Conservation (phyloP, 495 filamentous ascomycete genomes). For the Neurospora hispaniola region DNA sequence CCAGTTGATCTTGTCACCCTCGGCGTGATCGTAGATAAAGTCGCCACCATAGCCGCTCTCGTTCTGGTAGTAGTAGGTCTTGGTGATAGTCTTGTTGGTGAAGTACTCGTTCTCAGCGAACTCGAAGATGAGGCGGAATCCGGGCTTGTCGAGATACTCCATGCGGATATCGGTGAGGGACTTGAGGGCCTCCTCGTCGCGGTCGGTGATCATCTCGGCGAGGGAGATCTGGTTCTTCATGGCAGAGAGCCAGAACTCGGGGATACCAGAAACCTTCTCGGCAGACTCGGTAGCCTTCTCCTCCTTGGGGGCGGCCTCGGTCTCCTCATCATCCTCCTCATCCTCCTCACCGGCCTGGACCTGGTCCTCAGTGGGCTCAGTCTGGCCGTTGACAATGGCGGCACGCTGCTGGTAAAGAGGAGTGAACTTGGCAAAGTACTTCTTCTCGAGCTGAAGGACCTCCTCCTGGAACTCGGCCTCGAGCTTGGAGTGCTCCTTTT, state of each 20-base stretch:
- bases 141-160: constrained; percentile 97
- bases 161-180: constrained; percentile 89
- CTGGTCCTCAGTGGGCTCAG: constrained; percentile 79
- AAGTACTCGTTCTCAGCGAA: constrained; percentile 94
- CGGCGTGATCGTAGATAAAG: constrained; percentile 99
- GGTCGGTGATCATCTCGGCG: constrained; percentile 95
- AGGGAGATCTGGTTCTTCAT: constrained; percentile 99
- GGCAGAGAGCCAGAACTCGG: constrained; percentile 98
- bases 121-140: constrained; percentile 96
- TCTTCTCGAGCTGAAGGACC: constrained; percentile 95
- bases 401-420: constrained; percentile 94
- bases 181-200: constrained; percentile 88
- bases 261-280: constrained; percentile 59
- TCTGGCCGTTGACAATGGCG: constrained; percentile 78
- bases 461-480: constrained; percentile 98
- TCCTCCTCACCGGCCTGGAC: constrained; percentile 77
- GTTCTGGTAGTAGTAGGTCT: constrained; percentile 99
- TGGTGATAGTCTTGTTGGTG: constrained; percentile 91
- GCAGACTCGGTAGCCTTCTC: constrained; percentile 31
- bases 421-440: constrained; percentile 97
- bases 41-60: constrained; percentile 97
- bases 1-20: constrained; percentile 97
- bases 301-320: constrained; percentile 42
- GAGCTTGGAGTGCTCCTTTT: constrained; percentile 96
- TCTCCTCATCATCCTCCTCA: constrained; percentile 54